These are phyloP conservation scores for Pichia membranifaciens DNA, from an alignment of 805 yeast genomes.

Conservation along the genomic window DNA sequence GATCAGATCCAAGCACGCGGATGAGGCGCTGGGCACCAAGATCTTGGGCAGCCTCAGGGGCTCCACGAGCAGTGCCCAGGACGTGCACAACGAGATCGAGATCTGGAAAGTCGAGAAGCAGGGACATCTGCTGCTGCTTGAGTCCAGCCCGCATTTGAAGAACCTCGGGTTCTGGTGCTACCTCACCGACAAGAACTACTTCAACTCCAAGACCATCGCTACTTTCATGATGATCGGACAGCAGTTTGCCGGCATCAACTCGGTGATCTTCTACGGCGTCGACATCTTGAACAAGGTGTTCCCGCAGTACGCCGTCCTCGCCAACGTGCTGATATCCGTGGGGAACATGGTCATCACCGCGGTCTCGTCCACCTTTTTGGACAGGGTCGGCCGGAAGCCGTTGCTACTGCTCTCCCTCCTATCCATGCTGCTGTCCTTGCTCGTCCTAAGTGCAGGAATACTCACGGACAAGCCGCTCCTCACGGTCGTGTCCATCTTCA, in stretches of 20 bases:
- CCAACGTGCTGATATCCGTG: constrained; percentile 72
- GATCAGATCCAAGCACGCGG: constrained; percentile 32
- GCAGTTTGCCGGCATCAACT: constrained; percentile 89
- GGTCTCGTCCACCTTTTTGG: constrained; percentile 70
- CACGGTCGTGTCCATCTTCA: constrained; percentile 58
- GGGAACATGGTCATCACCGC: constrained; percentile 73
- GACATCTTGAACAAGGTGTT: constrained; percentile 65
- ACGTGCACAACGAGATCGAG: constrained; percentile 20
- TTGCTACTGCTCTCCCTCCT: constrained; percentile 59
- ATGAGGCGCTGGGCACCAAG: constrained; percentile 26
- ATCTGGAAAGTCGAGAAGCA: constrained; percentile 28
- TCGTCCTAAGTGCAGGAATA: constrained; percentile 64
- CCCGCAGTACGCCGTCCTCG: constrained; percentile 63
- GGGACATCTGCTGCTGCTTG: constrained; percentile 21
- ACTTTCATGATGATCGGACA: constrained; percentile 75
- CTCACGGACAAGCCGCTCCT: constrained; percentile 38
- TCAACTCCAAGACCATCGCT: constrained; percentile 57
- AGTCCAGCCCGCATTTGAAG: constrained; percentile 19
- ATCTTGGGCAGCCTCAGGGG: constrained; percentile 35
- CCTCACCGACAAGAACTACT: constrained; percentile 44
- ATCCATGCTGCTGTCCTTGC: constrained; percentile 62
- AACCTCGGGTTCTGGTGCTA: constrained; percentile 37
- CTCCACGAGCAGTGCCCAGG: constrained; percentile 11
- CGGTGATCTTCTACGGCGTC: constrained; percentile 91
- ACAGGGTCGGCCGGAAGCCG: constrained; percentile 67